A percentile compares a stretch with the other conserved stretches of the same genome.
phyloP scores from a whole-genome alignment of 1,284 basidiomycete species.

The Ustilago trichophora region DNA sequence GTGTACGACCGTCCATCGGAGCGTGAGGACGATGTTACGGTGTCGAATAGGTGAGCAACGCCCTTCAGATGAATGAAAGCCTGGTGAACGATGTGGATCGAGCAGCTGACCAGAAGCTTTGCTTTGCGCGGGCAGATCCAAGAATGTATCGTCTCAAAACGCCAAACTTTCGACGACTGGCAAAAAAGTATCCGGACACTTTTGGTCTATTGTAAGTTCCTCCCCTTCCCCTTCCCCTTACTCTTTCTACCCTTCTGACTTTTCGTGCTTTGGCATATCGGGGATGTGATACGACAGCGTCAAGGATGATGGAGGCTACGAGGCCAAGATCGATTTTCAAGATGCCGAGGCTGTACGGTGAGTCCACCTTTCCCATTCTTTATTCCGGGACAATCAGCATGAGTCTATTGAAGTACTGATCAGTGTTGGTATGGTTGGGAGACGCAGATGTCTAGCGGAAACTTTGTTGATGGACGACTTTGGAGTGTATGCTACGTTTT shows the following conservation, averaged over 20 bases:
- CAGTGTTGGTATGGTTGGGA: too few relatives aligned
- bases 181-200: conserved; percentile 11
- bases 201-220: conserved; percentile 24
- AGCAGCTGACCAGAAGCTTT: neutral
- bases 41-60: conserved; percentile 13
- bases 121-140: conserved; percentile 10
- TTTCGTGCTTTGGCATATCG: too few relatives aligned
- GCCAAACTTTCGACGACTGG: conserved; percentile 28
- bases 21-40: neutral
- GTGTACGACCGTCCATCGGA: neutral
- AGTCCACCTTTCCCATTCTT: too few relatives aligned
- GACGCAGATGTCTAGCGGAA: conserved; percentile 22
- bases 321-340: conserved; percentile 43
- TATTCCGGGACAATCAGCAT: too few relatives aligned
- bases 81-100: too few relatives aligned
- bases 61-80: too few relatives aligned
- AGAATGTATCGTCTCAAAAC: conserved; percentile 6
- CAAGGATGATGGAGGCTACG: conserved; percentile 30
- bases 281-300: conserved; percentile 5
- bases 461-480: conserved; percentile 37
- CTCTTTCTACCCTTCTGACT: too few relatives aligned
- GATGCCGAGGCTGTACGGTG: conserved; percentile 28
- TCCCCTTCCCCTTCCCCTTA: neutral
- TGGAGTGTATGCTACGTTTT: conserved; percentile 15
- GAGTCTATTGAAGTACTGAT: too few relatives aligned